These are phyloP conservation scores for Senecio squalidus DNA, from an alignment of 140 eudicot species.

Conservation along the genomic window DNA sequence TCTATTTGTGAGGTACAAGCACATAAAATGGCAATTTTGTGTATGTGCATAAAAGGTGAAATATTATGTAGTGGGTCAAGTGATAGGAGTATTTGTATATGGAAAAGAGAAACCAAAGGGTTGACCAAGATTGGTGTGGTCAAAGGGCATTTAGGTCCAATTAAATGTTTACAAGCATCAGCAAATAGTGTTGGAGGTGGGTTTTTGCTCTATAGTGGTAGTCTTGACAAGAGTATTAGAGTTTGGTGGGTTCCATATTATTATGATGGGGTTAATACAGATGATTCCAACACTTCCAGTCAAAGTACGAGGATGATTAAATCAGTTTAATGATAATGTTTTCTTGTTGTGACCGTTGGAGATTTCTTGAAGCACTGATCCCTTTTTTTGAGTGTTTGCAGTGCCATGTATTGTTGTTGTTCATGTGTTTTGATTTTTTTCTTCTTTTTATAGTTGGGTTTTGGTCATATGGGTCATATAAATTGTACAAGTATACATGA, in stretches of 20 bases:
- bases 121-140: conserved; percentile 57
- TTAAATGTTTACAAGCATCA: conserved; percentile 75
- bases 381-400: conserved; percentile 43
- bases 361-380: conserved; percentile 39
- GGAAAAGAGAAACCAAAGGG: conserved; percentile 62
- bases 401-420: conserved; percentile 23
- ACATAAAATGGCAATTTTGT: conserved; percentile 73
- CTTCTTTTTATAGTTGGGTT: neutral
- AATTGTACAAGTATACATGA: conserved; percentile 17
- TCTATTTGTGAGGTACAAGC: conserved; percentile 61
- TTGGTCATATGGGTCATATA: conserved; percentile 25
- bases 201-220: conserved; percentile 79
- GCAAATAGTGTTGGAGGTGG: conserved; percentile 70
- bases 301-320: conserved; percentile 21
- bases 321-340: conserved; percentile 16
- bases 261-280: conserved; percentile 21
- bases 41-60: conserved; percentile 67
- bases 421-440: neutral
- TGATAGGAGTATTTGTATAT: conserved; percentile 64
- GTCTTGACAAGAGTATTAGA: conserved; percentile 81
- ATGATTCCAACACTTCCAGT: conserved; percentile 8
- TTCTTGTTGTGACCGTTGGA: neutral
- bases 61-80: conserved; percentile 80
- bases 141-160: conserved; percentile 85
- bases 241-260: conserved; percentile 93